Base-by-base conservation (phyloP, 176 grass and related monocot genomes). In the Musa troglodytarum region DNA sequence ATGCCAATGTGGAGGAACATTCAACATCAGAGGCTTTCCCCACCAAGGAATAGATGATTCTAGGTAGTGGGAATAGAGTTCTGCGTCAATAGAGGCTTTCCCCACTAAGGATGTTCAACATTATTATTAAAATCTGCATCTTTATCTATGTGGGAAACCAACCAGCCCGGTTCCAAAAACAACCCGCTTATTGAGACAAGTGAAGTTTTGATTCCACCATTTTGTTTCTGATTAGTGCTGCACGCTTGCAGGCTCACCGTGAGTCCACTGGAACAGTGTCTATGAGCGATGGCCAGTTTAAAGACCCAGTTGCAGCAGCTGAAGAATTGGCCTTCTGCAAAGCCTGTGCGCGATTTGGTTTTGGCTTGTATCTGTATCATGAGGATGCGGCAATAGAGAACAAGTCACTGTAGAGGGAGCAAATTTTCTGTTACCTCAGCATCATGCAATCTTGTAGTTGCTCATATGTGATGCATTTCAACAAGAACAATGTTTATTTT, bases 251-350 rank as follows among this genome's bases (percentile, higher is more conserved):
- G 92, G 92, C 89, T 25, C 86, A 88, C 76, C 89, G 92, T 52
- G 92, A 96, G 1, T 89, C 89, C 43, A 88, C 84, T 1, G 92
- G 92, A 79, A 92, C 92, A 61, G 81, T 82, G 7, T 76, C 58
- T 29, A 79, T 96, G 62, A 83, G 82, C 9, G 85, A 87, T 79
- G 83, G 87, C 50, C 82, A 56, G 17, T 82, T 57, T 25, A 89
- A 89, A 26, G 89, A 96, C 0, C 87, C 92, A 10, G 89, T 92
- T 72, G 82, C 73, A 1, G 89, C 81, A 11, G 92, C 92, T 0
- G 92, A 96, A 84, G 89, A 96, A 77, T 50, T 52, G 54, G 92
- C 92, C 67, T 96, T 96, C 85, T 85, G 80, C 82, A 96, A 96
- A 82, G 89, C 89, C 50, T 96, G 92, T 1, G 89, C 92, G 16